Evolutionary conservation across 495 filamentous ascomycete species (phyloP), one percentile per base, ranked within the genome.

Genomic region (Neurospora sublineolata): DNA sequence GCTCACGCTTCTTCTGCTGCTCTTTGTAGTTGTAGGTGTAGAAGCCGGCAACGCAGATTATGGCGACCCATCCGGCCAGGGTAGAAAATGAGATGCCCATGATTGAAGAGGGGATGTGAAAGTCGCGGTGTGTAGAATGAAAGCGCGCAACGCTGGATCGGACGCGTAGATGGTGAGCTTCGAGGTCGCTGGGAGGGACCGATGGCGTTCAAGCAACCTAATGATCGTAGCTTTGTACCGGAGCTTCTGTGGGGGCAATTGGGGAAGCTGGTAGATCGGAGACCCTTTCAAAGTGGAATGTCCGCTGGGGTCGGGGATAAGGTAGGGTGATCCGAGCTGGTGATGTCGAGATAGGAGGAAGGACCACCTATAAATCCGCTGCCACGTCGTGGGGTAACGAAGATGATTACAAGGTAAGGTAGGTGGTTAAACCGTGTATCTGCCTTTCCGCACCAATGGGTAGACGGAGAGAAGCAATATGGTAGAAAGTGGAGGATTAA

Each of bases 41-140:
- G 30, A 72, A 70, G 27, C 82, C 87, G 60, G 80, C 80, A 58
- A 86, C 77, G 36, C 83, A 83, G 67, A 89, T 75, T 75, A 91
- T 81, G 76, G 87, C 80, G 68, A 83, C 87, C 88, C 88, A 92
- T 70, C 83, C 83, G 74, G 76, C 79, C 72, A 85, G 75, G 69
- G 84, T 85, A 68, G 84, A 84, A 74, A 82, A 77, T 67, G 75
- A 75, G 52, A 77, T 72, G 70, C 83, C 82, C 83, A 85, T 84
- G 75, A 69, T 46, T 69, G 52, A 46, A 52, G 68, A 69, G 20
- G 20, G 68, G 38, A 41, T 69, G 68, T 69, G 37, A 52, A 52
- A 20, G n/a, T 52, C 23, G 68, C 23, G 46, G 46, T 60, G 46
- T 30, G 46, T 60, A 23, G 46, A 60, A 60, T 60, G 52, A 60